Conservation (phyloP, 305 asterid genomes). For the Withania somnifera region DNA sequence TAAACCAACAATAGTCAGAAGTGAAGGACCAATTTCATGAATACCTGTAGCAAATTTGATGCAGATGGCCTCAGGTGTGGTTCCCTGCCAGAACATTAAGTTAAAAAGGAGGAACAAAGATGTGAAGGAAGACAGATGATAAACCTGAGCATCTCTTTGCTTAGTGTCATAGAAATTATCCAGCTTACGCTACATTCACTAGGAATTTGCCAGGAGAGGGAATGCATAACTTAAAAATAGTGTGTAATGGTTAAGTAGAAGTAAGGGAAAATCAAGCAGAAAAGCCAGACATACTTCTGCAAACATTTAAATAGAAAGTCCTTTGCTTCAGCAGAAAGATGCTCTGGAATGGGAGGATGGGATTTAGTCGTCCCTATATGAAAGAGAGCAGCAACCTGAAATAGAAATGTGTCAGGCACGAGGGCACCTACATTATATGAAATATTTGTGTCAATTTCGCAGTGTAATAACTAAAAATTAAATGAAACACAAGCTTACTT, state of each 20-base stretch:
- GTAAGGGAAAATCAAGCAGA: not conserved
- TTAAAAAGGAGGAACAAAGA: conserved; percentile 13
- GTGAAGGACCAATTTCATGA: conserved; percentile 2
- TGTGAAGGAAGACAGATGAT: not conserved
- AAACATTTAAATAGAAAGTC: conserved; percentile 85
- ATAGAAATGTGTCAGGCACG: conserved; percentile 6
- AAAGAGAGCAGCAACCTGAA: conserved; percentile 93
- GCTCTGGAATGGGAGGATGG: conserved; percentile 98
- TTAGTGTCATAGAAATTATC: not conserved
- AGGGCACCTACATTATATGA: not conserved
- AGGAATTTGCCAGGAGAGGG: not conserved
- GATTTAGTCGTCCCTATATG: conserved; percentile 95
- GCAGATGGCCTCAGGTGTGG: conserved; percentile 77
- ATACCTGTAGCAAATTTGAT: conserved; percentile 85
- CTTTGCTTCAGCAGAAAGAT: conserved; percentile 83
- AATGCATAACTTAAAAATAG: not conserved
- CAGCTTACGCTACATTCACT: not conserved
- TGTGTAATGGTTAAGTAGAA: not conserved
- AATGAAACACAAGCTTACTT: conserved; percentile 31
- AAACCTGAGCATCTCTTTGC: not conserved
- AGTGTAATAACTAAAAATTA: conserved; percentile 4
- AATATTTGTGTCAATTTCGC: not conserved
- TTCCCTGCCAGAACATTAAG: conserved; percentile 55
- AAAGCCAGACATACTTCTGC: conserved; percentile 53
- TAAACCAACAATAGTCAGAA: not conserved